These are phyloP conservation scores for Saturnispora mendoncae DNA, from an alignment of 805 yeast genomes.

Conservation along the genomic window DNA sequence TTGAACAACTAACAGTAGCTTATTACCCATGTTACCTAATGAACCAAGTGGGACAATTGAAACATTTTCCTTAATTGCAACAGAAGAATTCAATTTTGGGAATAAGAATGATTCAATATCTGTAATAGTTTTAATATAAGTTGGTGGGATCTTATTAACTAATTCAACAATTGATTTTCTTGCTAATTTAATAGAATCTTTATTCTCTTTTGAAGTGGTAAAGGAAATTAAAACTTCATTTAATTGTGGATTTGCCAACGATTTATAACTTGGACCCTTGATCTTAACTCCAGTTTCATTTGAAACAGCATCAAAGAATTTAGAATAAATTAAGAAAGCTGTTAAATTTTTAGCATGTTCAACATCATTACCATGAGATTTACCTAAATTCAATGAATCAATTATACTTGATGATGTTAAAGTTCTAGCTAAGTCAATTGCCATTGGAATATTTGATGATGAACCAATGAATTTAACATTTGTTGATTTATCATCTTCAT, in stretches of 20 bases:
- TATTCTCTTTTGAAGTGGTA: slow-evolving; percentile 38
- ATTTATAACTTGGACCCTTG: slow-evolving; percentile 37
- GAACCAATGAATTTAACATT: slow-evolving; percentile 59
- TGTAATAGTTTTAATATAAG: slow-evolving; percentile 43
- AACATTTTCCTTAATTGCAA: slow-evolving; percentile 39
- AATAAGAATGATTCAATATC: slow-evolving; percentile 63
- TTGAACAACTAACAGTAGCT: slow-evolving; percentile 48
- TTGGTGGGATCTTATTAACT: slow-evolving; percentile 69
- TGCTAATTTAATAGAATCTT: slow-evolving; percentile 46
- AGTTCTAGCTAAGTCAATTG: slow-evolving; percentile 52
- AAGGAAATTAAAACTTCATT: slow-evolving; percentile 53
- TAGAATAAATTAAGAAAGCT: slow-evolving; percentile 49
- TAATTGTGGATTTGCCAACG: slow-evolving; percentile 33
- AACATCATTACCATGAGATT: slow-evolving; percentile 77
- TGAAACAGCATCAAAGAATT: slow-evolving; percentile 39
- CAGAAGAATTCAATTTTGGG: slow-evolving; percentile 35
- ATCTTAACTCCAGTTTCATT: slow-evolving; percentile 35
- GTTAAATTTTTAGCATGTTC: slow-evolving; percentile 72
- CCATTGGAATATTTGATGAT: slow-evolving; percentile 43
- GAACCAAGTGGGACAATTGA: slow-evolving; percentile 51
- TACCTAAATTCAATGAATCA: slow-evolving; percentile 71
- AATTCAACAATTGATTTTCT: slow-evolving; percentile 63
- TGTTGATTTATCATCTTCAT: slow-evolving; percentile 32
- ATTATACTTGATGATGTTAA: slow-evolving; percentile 51
- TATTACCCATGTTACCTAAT: slow-evolving; percentile 35